Evolutionary conservation across 352 stramenopile species (phyloP).

Genomic region (Phytophthora sp.): DNA sequence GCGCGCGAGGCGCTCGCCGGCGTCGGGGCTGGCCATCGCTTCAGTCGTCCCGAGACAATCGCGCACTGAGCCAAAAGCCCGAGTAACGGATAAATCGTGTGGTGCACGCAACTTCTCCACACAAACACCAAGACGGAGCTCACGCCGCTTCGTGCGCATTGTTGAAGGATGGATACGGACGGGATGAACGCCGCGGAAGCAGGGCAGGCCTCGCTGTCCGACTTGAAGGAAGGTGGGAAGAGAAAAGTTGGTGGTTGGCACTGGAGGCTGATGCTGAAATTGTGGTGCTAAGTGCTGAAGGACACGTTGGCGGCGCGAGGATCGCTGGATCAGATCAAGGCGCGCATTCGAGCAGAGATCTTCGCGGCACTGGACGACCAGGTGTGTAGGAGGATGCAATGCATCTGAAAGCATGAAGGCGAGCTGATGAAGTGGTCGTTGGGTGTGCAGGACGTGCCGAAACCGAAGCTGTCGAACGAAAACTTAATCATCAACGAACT

Average conservation of each 20-base stretch:
- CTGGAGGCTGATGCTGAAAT: not conserved
- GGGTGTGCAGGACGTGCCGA: conserved; percentile 41
- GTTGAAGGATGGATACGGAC: conserved; percentile 7
- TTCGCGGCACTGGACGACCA: conserved; percentile 85
- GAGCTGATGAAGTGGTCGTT: no score
- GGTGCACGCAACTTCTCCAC: not conserved
- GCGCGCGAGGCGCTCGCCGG: conserved; percentile 44
- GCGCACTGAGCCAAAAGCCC: conserved; percentile 15
- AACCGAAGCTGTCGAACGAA: conserved; percentile 89
- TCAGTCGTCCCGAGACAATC: conserved; percentile 8
- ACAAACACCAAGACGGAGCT: conserved; percentile 4
- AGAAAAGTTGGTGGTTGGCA: not conserved
- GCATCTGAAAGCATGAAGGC: no score
- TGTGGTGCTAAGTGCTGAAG: conserved; percentile 64
- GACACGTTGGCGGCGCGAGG: conserved; percentile 81
- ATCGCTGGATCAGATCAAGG: conserved; percentile 83
- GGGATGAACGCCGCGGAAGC: conserved; percentile 7
- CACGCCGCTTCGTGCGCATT: conserved; percentile 23
- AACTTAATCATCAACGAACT: conserved; percentile 96
- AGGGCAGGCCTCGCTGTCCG: conserved; percentile 47
- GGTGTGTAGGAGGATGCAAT: no score
- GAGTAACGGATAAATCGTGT: conserved; percentile 27
- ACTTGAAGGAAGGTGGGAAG: conserved; percentile 56
- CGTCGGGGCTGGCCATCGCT: conserved; percentile 24
- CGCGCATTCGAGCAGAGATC: conserved; percentile 84